Evolutionary conservation across 106 monocot species (phyloP).

Genomic region (Apostasia shenzhenica): DNA sequence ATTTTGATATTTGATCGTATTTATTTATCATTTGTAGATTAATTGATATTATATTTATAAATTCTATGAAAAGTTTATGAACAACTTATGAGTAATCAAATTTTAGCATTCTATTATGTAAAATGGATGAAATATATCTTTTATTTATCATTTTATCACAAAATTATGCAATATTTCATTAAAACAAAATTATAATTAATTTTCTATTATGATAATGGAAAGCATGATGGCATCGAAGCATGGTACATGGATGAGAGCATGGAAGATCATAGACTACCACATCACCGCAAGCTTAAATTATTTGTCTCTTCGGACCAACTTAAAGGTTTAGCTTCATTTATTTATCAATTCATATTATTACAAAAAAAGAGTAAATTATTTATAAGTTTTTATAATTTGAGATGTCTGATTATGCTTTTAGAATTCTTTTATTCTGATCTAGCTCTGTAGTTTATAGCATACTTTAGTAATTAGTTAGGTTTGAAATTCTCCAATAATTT

Average conservation of each 20-base stretch:
- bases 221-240: slow-evolving; percentile 69
- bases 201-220: slow-evolving; percentile 36
- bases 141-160: too few relatives aligned
- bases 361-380: too few relatives aligned
- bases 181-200: background rate
- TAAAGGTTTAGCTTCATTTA: slow-evolving; percentile 29
- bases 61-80: background rate
- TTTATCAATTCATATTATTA: too few relatives aligned
- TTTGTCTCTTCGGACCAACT: slow-evolving; percentile 67
- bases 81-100: background rate
- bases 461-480: too few relatives aligned
- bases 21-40: too few relatives aligned
- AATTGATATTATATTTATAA: too few relatives aligned
- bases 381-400: too few relatives aligned
- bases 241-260: slow-evolving; percentile 94
- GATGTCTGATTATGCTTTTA: background rate
- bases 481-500: too few relatives aligned
- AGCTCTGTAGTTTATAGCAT: too few relatives aligned
- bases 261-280: slow-evolving; percentile 89
- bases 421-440: background rate
- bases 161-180: background rate
- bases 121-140: too few relatives aligned
- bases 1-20: too few relatives aligned
- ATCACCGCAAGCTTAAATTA: slow-evolving; percentile 79
- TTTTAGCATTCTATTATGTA: background rate